Percentiles rank a stretch among this genome's conserved stretches.
These are phyloP conservation scores for Cyberlindnera euphorbiiphila DNA, from an alignment of 805 yeast species.

Conservation along the genomic window DNA sequence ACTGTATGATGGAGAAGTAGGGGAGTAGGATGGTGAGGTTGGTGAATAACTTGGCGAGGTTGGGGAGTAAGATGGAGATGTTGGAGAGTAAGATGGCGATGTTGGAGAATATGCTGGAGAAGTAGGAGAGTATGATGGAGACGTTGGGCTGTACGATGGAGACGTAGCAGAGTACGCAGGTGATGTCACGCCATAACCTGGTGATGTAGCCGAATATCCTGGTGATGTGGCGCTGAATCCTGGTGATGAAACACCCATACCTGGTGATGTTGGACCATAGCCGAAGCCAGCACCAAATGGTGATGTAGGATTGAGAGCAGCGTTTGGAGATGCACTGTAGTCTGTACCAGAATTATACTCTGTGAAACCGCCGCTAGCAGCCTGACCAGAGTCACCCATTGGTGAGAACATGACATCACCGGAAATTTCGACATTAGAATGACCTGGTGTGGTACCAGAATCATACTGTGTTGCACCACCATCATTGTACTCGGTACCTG, in stretches of 20 bases:
- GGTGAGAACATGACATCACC: constrained; percentile 92
- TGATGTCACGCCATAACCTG: constrained; percentile 62
- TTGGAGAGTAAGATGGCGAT: constrained; percentile 65
- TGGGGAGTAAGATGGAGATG: constrained; percentile 79
- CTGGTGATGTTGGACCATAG: constrained; percentile 48
- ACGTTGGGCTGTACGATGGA: constrained; percentile 75
- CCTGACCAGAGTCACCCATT: constrained; percentile 80
- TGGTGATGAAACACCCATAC: constrained; percentile 16
- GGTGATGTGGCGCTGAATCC: constrained; percentile 69
- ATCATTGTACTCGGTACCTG: constrained; percentile 38
- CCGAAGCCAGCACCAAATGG: constrained; percentile 41
- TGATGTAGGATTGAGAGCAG: constrained; percentile 42
- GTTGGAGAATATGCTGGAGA: constrained; percentile 80
- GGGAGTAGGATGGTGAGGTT: constrained; percentile 75
- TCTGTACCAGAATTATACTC: constrained; percentile 54
- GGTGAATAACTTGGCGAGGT: constrained; percentile 70
- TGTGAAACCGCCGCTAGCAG: constrained; percentile 74
- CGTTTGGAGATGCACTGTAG: constrained; percentile 55
- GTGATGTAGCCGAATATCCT: constrained; percentile 44
- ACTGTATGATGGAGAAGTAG: constrained; percentile 75
- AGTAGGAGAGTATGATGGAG: constrained; percentile 60
- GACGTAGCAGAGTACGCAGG: constrained; percentile 70
- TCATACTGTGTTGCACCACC: constrained; percentile 89
- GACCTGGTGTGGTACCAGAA: constrained; percentile 69
- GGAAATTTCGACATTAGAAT: constrained; percentile 56